Evolutionary conservation across 2,329 filamentous ascomycete species (phyloP).

Genomic region (Clonostachys rosea): DNA sequence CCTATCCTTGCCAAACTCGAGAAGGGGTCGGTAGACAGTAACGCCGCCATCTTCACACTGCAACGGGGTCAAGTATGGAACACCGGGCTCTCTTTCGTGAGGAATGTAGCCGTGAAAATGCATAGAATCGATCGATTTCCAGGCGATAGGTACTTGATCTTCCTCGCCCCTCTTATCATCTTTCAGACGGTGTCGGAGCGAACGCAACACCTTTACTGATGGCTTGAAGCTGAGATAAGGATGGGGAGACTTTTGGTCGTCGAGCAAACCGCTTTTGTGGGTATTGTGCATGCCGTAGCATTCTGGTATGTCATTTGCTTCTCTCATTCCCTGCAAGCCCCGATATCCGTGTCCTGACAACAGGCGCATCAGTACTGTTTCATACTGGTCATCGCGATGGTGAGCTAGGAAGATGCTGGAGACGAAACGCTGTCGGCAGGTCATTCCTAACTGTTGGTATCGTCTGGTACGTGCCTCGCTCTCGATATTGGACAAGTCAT

Average conservation of each 20-base stretch:
- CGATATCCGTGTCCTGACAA: conserved; percentile 59
- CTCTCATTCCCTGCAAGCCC: conserved; percentile 69
- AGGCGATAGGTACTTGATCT: neutral
- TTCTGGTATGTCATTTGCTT: conserved; percentile 71
- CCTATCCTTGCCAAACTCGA: conserved; percentile 66
- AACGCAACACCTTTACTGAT: conserved; percentile 16
- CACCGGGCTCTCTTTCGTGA: conserved; percentile 7
- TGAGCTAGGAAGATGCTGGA: conserved; percentile 72
- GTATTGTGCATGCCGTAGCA: conserved; percentile 72
- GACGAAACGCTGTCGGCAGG: conserved; percentile 48
- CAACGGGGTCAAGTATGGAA: conserved; percentile 26
- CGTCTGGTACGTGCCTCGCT: conserved; percentile 68
- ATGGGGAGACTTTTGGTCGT: conserved; percentile 30
- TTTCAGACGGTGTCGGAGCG: conserved; percentile 18
- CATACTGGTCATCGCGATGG: conserved; percentile 85
- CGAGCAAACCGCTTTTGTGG: conserved; percentile 57
- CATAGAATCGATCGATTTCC: conserved; percentile 8
- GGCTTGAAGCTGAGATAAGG: conserved; percentile 33
- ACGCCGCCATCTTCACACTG: conserved; percentile 62
- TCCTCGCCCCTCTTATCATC: conserved; percentile 9
- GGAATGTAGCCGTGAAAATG: conserved; percentile 17
- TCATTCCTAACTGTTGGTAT: conserved; percentile 64
- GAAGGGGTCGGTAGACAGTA: conserved; percentile 62
- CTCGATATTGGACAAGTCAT: conserved; percentile 62
- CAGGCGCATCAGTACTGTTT: conserved; percentile 81